phyloP scores from a whole-genome alignment of 2,329 filamentous ascomycete species.

The Aurifilum marmelostoma region DNA sequence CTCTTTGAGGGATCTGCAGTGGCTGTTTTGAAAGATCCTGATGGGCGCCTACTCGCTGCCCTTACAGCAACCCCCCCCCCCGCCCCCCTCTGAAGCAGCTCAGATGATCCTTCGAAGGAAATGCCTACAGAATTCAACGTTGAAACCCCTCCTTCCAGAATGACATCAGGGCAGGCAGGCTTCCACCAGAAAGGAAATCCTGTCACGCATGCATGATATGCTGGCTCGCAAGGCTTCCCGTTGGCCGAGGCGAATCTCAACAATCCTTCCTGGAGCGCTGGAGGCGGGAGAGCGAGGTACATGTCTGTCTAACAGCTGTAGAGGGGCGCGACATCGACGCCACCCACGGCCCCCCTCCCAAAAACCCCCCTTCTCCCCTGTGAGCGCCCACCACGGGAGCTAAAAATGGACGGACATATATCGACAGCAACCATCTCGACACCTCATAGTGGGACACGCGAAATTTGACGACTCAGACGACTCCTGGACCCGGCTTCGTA shows the following conservation, averaged over 20 bases:
- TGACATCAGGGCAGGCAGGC: conserved; percentile 17
- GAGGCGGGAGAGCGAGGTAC: conserved; percentile 4
- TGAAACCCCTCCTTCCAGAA: conserved; percentile 5
- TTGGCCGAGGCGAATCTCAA: conserved; percentile 2
- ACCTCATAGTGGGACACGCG: conserved; percentile 25
- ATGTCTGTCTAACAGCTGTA: conserved; percentile 1
- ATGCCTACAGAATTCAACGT: neutral
- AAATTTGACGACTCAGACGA: conserved; percentile 26
- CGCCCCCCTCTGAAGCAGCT: neutral
- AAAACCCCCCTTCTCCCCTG: conserved; percentile 14
- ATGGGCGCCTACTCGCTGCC: neutral
- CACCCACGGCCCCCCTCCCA: neutral
- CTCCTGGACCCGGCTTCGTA: conserved; percentile 20
- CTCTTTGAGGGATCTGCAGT: neutral
- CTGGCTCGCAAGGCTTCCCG: neutral
- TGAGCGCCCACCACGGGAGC: conserved; percentile 32
- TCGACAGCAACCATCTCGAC: conserved; percentile 8
- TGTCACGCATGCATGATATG: neutral
- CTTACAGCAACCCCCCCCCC: too few relatives aligned
- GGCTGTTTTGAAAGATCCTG: neutral
- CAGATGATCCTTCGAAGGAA: neutral
- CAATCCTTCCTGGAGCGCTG: neutral
- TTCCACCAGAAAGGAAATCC: neutral
- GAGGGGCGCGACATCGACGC: conserved; percentile 7
- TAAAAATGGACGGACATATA: conserved; percentile 32